phyloP scores from a whole-genome alignment of 495 filamentous ascomycete genomes.

The Penicillium daleae region DNA sequence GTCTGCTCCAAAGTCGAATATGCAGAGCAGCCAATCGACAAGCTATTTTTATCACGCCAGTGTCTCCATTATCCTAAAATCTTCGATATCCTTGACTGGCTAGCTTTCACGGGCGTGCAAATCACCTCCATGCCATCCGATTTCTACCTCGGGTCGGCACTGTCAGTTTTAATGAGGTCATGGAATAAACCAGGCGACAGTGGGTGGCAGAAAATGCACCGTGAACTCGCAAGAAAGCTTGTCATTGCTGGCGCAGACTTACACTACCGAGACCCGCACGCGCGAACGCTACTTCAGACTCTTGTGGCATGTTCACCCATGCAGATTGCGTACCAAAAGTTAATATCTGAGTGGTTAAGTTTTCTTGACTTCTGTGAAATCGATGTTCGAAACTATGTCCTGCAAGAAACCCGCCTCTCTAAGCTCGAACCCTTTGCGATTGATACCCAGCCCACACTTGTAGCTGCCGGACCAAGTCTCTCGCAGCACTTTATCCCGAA shows the following conservation, averaged over 20 bases:
- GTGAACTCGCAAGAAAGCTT: background rate
- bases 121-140: background rate
- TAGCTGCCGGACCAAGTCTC: too few species aligned
- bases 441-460: background rate
- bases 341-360: background rate
- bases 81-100: background rate
- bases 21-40: background rate
- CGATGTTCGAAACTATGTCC: background rate
- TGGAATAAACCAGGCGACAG: background rate
- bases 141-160: background rate
- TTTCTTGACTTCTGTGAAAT: background rate
- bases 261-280: background rate
- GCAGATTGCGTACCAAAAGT: background rate
- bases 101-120: background rate
- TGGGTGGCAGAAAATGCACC: background rate
- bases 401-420: background rate
- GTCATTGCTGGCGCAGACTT: background rate
- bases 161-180: background rate
- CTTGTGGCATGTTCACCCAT: background rate
- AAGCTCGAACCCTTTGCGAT: background rate
- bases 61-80: background rate
- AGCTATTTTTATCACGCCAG: background rate
- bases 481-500: too few species aligned
- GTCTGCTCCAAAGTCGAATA: background rate
- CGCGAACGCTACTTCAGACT: background rate